Conservation (phyloP, 2,329 filamentous ascomycete species). For the Epichloe gansuensis region DNA sequence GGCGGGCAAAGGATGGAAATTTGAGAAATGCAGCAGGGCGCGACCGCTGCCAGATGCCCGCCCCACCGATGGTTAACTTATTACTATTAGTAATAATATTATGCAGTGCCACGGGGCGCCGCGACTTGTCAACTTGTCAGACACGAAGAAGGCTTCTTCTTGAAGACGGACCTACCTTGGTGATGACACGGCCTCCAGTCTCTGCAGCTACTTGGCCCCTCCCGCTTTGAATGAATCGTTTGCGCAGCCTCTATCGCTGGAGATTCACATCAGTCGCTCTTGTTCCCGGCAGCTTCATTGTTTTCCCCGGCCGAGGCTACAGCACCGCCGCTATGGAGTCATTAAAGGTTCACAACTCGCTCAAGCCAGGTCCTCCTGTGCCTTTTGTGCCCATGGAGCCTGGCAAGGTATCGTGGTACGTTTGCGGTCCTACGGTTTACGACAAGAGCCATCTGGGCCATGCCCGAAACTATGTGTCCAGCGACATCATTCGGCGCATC, state of each 20-base stretch:
- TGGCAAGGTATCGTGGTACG: constrained; percentile 72
- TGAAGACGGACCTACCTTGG: background rate
- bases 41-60: background rate
- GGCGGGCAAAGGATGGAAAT: background rate
- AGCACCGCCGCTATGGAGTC: constrained; percentile 35
- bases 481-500: constrained; percentile 77
- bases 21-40: background rate
- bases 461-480: constrained; percentile 81
- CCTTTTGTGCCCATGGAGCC: constrained; percentile 62
- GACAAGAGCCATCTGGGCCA: constrained; percentile 75
- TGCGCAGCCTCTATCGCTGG: constrained; percentile 19
- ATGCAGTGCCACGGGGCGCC: too few relatives aligned
- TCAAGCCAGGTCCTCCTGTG: constrained; percentile 59
- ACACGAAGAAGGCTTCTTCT: too few relatives aligned
- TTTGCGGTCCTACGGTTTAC: constrained; percentile 78
- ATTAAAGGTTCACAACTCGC: constrained; percentile 68
- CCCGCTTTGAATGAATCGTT: constrained; percentile 23
- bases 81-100: too few relatives aligned
- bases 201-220: constrained; percentile 6
- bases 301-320: constrained; percentile 19
- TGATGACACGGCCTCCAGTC: constrained; percentile 10
- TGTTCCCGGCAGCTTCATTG: constrained; percentile 15
- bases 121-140: background rate
- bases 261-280: constrained; percentile 15
- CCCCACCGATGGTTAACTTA: too few relatives aligned